Evolutionary conservation across 2,329 filamentous ascomycete genomes (phyloP).

Genomic region (Graphiopsis chlorocephala): DNA sequence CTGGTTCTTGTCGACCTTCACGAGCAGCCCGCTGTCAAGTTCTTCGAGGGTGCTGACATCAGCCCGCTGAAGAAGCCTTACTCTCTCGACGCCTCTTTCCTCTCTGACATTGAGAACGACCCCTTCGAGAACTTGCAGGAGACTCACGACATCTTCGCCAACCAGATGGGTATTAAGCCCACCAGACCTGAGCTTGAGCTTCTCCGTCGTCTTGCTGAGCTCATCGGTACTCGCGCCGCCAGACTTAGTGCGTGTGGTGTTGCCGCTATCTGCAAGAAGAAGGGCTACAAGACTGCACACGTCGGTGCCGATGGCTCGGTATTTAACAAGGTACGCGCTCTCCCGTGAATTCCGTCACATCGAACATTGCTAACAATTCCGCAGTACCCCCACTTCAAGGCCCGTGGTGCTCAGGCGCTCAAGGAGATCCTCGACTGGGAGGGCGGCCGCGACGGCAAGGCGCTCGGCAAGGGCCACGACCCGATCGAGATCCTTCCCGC

Average conservation of each 20-base stretch:
- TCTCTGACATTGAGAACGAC: constrained; percentile 89
- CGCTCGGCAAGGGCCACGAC: constrained; percentile 59
- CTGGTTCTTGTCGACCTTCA: constrained; percentile 53
- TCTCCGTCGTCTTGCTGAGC: constrained; percentile 80
- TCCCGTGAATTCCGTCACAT: not conserved
- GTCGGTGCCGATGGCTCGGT: constrained; percentile 96
- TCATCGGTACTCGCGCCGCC: constrained; percentile 92
- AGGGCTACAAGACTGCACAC: constrained; percentile 81
- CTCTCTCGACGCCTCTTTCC: constrained; percentile 86
- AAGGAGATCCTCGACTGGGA: constrained; percentile 96
- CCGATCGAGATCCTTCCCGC: constrained; percentile 84
- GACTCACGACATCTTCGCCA: constrained; percentile 76
- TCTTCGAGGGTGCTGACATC: constrained; percentile 84
- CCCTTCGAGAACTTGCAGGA: constrained; percentile 93
- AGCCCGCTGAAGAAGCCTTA: constrained; percentile 80
- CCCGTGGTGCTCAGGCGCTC: constrained; percentile 81
- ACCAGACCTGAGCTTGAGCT: constrained; percentile 82
- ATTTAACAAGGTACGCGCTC: constrained; percentile 70
- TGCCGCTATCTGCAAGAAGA: constrained; percentile 95
- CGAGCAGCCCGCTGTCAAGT: constrained; percentile 58
- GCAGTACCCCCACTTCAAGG: constrained; percentile 91
- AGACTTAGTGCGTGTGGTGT: constrained; percentile 93
- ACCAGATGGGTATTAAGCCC: constrained; percentile 68
- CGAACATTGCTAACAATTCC: not conserved
- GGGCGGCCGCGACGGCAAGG: constrained; percentile 64